These are phyloP conservation scores for Trichoderma atrobrunneum DNA, from an alignment of 2,329 filamentous ascomycete genomes.

Conservation along the genomic window DNA sequence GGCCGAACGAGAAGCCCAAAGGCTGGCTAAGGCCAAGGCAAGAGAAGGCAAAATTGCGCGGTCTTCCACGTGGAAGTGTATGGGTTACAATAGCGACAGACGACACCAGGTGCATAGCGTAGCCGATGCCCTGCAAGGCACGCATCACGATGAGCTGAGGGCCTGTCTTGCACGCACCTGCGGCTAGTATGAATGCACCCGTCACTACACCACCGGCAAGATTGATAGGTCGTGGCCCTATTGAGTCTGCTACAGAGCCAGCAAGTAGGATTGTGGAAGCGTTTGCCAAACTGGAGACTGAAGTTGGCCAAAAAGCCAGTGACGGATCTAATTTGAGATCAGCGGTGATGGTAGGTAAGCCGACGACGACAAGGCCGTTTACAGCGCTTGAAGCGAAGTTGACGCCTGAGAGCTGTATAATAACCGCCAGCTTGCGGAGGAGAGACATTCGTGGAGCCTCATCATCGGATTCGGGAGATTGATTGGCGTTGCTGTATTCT, in stretches of 20 bases:
- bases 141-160: neutral
- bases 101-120: neutral
- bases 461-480: neutral
- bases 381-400: neutral
- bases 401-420: neutral
- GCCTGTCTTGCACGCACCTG: neutral
- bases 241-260: neutral
- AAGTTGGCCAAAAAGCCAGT: neutral
- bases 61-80: neutral
- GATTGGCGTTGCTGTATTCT: constrained; percentile 21
- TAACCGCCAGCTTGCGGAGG: neutral
- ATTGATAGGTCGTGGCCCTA: neutral
- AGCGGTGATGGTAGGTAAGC: neutral
- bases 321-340: neutral
- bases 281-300: neutral
- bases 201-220: neutral
- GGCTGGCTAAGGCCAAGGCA: neutral
- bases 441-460: neutral
- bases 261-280: neutral
- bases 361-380: neutral
- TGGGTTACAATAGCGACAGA: neutral
- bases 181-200: neutral
- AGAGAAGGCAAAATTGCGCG: neutral
- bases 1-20: neutral
- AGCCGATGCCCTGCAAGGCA: neutral